A percentile compares a stretch with the other conserved stretches of the same genome.
Evolutionary conservation across 192 early-diverging fungal species (phyloP).

Genomic region (Podila epigama): DNA sequence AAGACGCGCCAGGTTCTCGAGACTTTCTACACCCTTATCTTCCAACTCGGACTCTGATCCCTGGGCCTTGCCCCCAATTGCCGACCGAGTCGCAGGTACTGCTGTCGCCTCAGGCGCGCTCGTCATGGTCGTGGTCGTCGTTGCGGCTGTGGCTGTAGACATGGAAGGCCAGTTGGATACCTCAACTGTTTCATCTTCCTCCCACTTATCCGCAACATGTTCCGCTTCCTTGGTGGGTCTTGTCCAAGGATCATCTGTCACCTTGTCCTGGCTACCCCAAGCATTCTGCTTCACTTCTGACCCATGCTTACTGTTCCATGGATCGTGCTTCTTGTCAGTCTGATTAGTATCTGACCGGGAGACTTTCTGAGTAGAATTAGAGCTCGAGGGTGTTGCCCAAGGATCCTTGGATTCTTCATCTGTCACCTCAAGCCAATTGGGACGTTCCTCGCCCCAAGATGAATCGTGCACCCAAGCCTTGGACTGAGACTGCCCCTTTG

Average conservation of each 20-base stretch:
- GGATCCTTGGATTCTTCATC: not conserved
- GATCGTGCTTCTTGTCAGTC: not conserved
- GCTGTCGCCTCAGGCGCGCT: too few relatives aligned
- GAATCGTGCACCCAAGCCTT: not conserved
- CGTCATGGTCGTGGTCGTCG: too few relatives aligned
- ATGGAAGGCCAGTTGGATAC: too few relatives aligned
- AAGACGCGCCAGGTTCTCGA: slow-evolving; percentile 32
- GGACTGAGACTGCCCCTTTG: not conserved
- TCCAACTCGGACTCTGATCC: slow-evolving; percentile 7
- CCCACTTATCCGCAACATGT: not conserved
- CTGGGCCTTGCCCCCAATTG: not conserved
- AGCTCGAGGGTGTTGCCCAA: not conserved
- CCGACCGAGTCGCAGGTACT: too few relatives aligned
- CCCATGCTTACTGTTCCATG: not conserved
- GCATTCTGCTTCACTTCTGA: not conserved
- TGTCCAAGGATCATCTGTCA: not conserved
- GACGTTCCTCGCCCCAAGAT: not conserved
- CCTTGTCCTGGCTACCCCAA: not conserved
- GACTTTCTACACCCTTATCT: slow-evolving; percentile 8
- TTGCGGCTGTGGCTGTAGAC: too few relatives aligned
- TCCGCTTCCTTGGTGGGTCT: not conserved
- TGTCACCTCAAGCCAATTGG: not conserved
- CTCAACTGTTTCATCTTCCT: not conserved
- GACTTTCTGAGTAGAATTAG: too few relatives aligned
- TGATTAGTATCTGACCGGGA: not conserved